Percentiles rank a stretch among this genome's conserved stretches.
Conservation (phyloP, 176 grass and related monocot genomes). For the Thinopyrum elongatum region DNA sequence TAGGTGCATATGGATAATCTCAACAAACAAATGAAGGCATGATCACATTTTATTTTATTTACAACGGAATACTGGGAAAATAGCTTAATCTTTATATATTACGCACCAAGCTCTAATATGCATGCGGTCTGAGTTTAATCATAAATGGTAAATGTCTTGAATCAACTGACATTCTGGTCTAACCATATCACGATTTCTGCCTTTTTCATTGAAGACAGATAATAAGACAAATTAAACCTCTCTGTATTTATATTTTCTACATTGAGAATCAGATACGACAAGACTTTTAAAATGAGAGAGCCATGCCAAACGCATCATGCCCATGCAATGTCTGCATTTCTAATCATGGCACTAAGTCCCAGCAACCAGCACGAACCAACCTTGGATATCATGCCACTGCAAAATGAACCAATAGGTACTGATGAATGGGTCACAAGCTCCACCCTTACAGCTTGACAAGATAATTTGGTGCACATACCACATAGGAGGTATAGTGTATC, state of each 20-base stretch:
- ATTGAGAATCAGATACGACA: background rate
- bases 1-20: background rate
- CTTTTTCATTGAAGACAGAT: background rate
- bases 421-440: background rate
- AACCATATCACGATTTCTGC: background rate
- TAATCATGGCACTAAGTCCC: background rate
- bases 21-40: background rate
- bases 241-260: background rate
- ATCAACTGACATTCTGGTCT: background rate
- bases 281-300: background rate
- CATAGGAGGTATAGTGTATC: background rate
- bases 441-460: slow-evolving; percentile 13
- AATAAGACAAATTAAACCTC: background rate
- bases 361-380: background rate
- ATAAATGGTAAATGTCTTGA: slow-evolving; percentile 5
- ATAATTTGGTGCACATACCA: background rate
- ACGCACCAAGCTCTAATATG: background rate
- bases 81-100: background rate
- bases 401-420: background rate
- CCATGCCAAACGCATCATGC: background rate
- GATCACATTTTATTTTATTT: background rate
- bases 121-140: background rate
- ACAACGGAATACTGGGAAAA: background rate
- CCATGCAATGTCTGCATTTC: background rate
- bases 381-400: background rate